These are phyloP conservation scores for Lomentospora prolificans DNA, from an alignment of 2,329 filamentous ascomycete genomes.

Conservation along the genomic window DNA sequence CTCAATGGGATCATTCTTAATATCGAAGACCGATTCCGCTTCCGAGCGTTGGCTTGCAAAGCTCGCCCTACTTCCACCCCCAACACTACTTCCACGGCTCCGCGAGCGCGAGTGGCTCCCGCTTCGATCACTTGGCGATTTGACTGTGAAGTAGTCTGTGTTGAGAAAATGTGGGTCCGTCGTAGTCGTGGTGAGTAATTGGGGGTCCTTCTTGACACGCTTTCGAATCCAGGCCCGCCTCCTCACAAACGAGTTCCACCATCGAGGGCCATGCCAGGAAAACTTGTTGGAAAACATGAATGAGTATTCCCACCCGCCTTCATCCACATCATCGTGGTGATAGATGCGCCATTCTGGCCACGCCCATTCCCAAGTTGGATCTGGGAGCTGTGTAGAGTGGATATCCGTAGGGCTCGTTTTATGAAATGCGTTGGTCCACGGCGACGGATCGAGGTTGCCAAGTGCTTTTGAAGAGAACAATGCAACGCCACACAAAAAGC, in stretches of 20 bases:
- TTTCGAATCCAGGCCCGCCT: slow-evolving; percentile 80
- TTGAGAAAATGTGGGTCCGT: slow-evolving; percentile 57
- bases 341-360: slow-evolving; percentile 57
- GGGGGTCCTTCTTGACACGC: slow-evolving; percentile 48
- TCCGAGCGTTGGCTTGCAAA: slow-evolving; percentile 28
- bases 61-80: slow-evolving; percentile 25
- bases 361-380: slow-evolving; percentile 90
- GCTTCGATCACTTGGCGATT: slow-evolving; percentile 36
- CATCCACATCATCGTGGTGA: slow-evolving; percentile 72
- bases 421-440: slow-evolving; percentile 70
- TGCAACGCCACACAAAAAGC: slow-evolving; percentile 78
- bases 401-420: slow-evolving; percentile 57
- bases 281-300: slow-evolving; percentile 69
- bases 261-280: slow-evolving; percentile 81
- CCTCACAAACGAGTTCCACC: slow-evolving; percentile 94
- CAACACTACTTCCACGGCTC: slow-evolving; percentile 16
- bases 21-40: slow-evolving; percentile 34
- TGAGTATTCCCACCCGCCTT: slow-evolving; percentile 93
- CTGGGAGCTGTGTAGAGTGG: slow-evolving; percentile 81
- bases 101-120: slow-evolving; percentile 16
- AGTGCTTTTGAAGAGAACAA: slow-evolving; percentile 84
- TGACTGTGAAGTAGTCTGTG: slow-evolving; percentile 71
- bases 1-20: slow-evolving; percentile 47
- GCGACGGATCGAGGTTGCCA: slow-evolving; percentile 71
- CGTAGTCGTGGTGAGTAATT: background rate